Conservation (phyloP, 164 flowering plant species). For the Vitis riparia region DNA sequence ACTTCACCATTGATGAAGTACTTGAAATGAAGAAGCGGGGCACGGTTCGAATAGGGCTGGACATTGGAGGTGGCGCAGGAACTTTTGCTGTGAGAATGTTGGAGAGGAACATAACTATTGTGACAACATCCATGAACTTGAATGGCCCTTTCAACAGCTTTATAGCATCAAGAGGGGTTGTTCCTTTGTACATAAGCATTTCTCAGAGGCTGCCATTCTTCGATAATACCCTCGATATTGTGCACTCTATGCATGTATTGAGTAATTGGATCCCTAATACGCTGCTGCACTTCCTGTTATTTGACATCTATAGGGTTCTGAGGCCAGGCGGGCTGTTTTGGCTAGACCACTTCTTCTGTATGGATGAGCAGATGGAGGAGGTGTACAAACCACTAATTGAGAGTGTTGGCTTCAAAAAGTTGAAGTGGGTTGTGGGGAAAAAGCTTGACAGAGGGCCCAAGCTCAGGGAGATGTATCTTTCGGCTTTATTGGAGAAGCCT, state of each 20-base stretch:
- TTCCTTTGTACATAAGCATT: conserved; percentile 54
- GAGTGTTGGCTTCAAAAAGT: conserved; percentile 50
- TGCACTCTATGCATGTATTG: conserved; percentile 69
- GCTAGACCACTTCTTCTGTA: conserved; percentile 74
- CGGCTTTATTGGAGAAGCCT: conserved; percentile 74
- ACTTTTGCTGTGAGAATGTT: conserved; percentile 68
- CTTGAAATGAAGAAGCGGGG: conserved; percentile 39
- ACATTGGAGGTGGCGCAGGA: conserved; percentile 68
- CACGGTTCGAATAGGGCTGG: conserved; percentile 62
- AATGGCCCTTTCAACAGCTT: conserved; percentile 70
- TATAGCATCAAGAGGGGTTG: conserved; percentile 62
- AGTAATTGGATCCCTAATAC: conserved; percentile 67
- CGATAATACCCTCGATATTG: conserved; percentile 66
- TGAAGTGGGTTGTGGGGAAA: conserved; percentile 64
- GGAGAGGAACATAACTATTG: conserved; percentile 55
- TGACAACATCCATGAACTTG: conserved; percentile 67
- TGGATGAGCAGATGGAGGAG: conserved; percentile 40
- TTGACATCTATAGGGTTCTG: conserved; percentile 62
- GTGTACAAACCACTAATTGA: conserved; percentile 53
- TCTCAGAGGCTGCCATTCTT: conserved; percentile 76
- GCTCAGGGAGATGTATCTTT: conserved; percentile 54
- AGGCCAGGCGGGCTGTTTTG: conserved; percentile 79
- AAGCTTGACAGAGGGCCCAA: conserved; percentile 61
- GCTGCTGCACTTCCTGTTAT: conserved; percentile 53
- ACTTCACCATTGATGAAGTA: conserved; percentile 55